These are phyloP conservation scores for Barnettozyma sucrosica DNA, from an alignment of 805 yeast species.

Conservation along the genomic window DNA sequence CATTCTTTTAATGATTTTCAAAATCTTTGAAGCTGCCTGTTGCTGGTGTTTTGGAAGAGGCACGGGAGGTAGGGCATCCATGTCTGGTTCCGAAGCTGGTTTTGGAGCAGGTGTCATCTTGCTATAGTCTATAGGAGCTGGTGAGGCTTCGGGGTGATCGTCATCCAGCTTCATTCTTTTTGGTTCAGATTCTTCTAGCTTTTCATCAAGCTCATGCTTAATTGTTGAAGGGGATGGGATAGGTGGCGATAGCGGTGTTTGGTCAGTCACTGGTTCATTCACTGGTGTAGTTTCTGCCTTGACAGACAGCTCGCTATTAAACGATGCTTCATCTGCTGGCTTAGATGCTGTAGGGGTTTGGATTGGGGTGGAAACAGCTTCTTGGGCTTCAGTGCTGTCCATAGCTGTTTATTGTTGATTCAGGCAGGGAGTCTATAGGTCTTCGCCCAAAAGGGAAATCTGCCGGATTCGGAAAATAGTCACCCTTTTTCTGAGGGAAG, in stretches of 20 bases:
- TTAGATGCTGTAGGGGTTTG: constrained; percentile 9
- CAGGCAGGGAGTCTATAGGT: not conserved
- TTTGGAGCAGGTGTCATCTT: constrained; percentile 59
- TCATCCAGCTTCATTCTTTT: constrained; percentile 7
- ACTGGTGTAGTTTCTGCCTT: not conserved
- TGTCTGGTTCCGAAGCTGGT: constrained; percentile 69
- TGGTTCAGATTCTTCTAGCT: not conserved
- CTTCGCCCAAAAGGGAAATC: constrained; percentile 1
- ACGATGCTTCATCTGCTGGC: not conserved
- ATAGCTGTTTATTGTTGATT: not conserved
- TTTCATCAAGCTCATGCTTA: constrained; percentile 9
- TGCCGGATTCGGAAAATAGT: constrained; percentile 5
- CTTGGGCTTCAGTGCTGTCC: constrained; percentile 8
- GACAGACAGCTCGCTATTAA: not conserved
- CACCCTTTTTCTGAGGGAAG: constrained; percentile 2
- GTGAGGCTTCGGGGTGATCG: not conserved
- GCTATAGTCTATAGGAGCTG: constrained; percentile 3
- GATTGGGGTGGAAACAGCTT: constrained; percentile 12
- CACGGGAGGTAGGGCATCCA: constrained; percentile 55
- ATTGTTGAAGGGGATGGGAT: constrained; percentile 33
- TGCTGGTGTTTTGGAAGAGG: constrained; percentile 83
- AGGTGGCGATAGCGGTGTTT: constrained; percentile 39
- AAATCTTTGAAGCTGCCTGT: constrained; percentile 68
- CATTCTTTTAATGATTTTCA: constrained; percentile 82
- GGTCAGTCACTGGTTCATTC: constrained; percentile 13